Evolutionary conservation across 2,329 filamentous ascomycete genomes (phyloP).

Genomic region (Exophiala sp.): DNA sequence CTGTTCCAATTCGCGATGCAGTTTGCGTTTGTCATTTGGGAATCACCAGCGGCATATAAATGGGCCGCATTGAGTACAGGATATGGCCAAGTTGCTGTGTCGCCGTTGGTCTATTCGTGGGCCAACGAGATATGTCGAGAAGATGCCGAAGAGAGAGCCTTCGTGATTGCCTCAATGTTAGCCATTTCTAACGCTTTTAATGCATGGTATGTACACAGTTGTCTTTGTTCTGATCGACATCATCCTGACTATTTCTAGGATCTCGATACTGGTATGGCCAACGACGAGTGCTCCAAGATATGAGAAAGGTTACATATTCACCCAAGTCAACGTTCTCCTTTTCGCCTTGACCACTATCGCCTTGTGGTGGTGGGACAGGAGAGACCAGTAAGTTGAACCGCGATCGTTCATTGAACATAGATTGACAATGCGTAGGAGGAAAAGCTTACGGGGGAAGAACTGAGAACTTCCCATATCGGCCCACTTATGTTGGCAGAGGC

Average conservation of each 20-base stretch:
- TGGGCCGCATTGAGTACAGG: not conserved
- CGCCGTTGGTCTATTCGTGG: slow-evolving; percentile 2
- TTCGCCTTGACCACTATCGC: not conserved
- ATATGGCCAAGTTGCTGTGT: not conserved
- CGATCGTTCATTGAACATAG: too few relatives aligned
- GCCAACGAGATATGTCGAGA: slow-evolving; percentile 6
- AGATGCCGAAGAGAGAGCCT: slow-evolving; percentile 9
- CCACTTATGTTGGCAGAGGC: too few relatives aligned
- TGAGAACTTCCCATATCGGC: too few relatives aligned
- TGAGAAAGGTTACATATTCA: not conserved
- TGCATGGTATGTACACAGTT: slow-evolving; percentile 1
- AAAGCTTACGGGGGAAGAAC: not conserved
- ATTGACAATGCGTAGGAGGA: not conserved
- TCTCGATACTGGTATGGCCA: not conserved
- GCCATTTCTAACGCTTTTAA: slow-evolving; percentile 4
- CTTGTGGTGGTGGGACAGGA: slow-evolving; percentile 3
- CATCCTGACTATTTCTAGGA: slow-evolving; percentile 1
- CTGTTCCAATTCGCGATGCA: slow-evolving; percentile 32
- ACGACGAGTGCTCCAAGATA: not conserved
- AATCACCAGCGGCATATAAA: slow-evolving; percentile 27
- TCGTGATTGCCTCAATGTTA: slow-evolving; percentile 7
- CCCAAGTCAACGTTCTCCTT: slow-evolving; percentile 1
- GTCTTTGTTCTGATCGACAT: not conserved
- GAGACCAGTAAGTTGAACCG: slow-evolving; percentile 1
- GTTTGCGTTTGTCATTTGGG: slow-evolving; percentile 29